Evolutionary conservation across 345 rosid species (phyloP).

Genomic region (Linum lewisii): DNA sequence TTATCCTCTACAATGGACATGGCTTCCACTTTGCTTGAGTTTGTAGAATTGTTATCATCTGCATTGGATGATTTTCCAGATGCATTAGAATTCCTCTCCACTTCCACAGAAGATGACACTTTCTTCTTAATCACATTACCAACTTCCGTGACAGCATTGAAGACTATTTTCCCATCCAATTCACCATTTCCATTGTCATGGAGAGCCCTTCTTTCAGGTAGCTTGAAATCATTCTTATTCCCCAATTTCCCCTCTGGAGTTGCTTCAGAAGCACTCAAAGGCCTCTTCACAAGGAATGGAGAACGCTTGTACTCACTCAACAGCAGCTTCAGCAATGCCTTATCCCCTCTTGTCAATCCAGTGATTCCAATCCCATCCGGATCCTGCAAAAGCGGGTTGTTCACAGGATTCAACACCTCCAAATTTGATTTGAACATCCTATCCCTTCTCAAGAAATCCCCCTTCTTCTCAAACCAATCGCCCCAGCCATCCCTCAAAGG

Average conservation of each 20-base stretch:
- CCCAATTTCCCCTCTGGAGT: conserved; percentile 4
- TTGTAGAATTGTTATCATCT: conserved; percentile 9
- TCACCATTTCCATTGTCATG: background rate
- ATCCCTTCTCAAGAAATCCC: conserved; percentile 79
- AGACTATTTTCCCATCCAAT: background rate
- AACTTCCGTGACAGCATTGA: background rate
- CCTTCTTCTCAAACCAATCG: conserved; percentile 89
- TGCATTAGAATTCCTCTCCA: background rate
- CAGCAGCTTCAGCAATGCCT: conserved; percentile 54
- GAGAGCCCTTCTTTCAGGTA: background rate
- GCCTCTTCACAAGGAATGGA: conserved; percentile 63
- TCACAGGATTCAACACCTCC: conserved; percentile 69
- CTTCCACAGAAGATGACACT: background rate
- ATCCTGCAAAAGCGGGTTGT: conserved; percentile 83
- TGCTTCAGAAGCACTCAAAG: conserved; percentile 32
- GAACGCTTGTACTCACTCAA: conserved; percentile 49
- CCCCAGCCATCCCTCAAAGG: conserved; percentile 91
- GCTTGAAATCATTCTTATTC: conserved; percentile 10
- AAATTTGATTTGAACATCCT: conserved; percentile 71
- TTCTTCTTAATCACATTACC: conserved; percentile 26
- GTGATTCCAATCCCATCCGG: conserved; percentile 74
- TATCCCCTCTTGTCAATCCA: conserved; percentile 74
- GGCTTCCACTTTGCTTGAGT: conserved; percentile 11
- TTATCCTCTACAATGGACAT: conserved; percentile 14
- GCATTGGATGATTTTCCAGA: conserved; percentile 2